Evolutionary conservation across 108 stramenopile species (phyloP).

Genomic region (Conticribra guillardii): DNA sequence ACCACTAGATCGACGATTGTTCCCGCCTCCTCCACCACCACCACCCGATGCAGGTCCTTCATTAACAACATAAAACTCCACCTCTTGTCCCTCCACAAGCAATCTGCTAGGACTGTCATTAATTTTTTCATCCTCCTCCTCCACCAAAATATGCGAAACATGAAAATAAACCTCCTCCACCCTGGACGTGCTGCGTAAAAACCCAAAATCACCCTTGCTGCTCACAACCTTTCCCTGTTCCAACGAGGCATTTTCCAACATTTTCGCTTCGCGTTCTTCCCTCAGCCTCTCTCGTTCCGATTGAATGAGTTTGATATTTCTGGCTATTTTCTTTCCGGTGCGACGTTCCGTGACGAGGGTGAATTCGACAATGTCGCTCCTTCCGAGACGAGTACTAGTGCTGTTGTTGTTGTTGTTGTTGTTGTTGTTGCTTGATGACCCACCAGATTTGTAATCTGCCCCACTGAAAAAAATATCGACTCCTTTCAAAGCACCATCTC

Average conservation of each 20-base stretch:
- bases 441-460: constrained; percentile 4
- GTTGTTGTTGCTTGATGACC: too few relatives aligned
- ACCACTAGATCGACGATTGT: too few relatives aligned
- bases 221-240: constrained; percentile 72
- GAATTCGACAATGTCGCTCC: constrained; percentile 72
- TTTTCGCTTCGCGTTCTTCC: constrained; percentile 44
- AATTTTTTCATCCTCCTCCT: constrained; percentile 2
- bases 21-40: constrained; percentile 6
- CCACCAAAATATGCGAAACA: constrained; percentile 55
- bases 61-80: constrained; percentile 75
- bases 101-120: not conserved
- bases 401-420: not conserved
- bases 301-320: constrained; percentile 62
- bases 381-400: constrained; percentile 32
- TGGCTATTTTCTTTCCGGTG: constrained; percentile 60
- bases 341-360: constrained; percentile 63
- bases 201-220: constrained; percentile 70
- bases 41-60: constrained; percentile 20
- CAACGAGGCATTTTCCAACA: constrained; percentile 63
- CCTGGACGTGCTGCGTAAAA: constrained; percentile 59
- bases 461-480: constrained; percentile 20
- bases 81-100: constrained; percentile 68
- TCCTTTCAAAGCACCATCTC: not conserved
- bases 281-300: constrained; percentile 65
- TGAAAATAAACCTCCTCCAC: constrained; percentile 78